These are phyloP conservation scores for Stipa capillata DNA, from an alignment of 176 grass and related monocot genomes.

Conservation along the genomic window DNA sequence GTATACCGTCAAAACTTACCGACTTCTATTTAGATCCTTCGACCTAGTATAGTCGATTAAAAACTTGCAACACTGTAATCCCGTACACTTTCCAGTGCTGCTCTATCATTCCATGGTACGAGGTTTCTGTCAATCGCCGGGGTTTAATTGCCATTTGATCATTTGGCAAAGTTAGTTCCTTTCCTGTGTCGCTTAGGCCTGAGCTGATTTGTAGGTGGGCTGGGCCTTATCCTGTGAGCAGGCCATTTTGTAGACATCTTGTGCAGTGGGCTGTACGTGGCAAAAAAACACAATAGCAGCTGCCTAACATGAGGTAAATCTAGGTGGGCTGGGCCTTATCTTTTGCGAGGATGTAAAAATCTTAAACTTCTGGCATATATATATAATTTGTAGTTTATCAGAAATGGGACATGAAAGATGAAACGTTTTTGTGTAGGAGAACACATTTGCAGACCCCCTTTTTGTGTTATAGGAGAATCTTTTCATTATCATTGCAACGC, in stretches of 20 bases:
- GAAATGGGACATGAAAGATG: neutral
- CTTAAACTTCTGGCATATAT: too few relatives aligned
- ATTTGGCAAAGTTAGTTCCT: neutral
- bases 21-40: neutral
- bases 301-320: neutral
- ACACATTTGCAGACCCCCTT: neutral
- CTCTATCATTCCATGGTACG: neutral
- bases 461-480: conserved; percentile 5
- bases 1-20: neutral
- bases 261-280: neutral
- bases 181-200: neutral
- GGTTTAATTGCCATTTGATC: neutral
- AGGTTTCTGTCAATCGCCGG: neutral
- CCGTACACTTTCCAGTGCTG: neutral
- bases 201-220: neutral
- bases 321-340: too few relatives aligned
- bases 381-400: neutral
- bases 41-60: neutral
- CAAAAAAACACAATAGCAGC: neutral
- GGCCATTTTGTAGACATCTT: neutral
- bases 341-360: neutral
- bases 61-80: conserved; percentile 1
- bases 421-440: neutral
- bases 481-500: neutral
- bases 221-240: neutral